phyloP scores from a whole-genome alignment of 306 rosid genomes.

The Luffa aegyptiaca region DNA sequence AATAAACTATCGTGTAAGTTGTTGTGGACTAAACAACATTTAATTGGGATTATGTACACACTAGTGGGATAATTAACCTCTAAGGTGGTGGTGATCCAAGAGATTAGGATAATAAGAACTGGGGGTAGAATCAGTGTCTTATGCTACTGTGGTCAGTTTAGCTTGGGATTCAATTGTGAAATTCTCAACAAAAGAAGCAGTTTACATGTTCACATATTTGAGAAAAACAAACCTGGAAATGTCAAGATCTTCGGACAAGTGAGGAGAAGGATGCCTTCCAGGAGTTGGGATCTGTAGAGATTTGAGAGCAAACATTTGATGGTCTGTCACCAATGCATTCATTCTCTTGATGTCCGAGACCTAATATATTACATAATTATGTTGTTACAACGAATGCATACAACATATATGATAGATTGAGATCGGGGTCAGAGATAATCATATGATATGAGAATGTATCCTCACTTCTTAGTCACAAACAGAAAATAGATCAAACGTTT shows the following conservation, averaged over 20 bases:
- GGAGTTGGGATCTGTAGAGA: conserved; percentile 75
- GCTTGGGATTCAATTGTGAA: neutral
- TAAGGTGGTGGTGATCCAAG: neutral
- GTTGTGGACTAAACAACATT: neutral
- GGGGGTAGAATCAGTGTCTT: neutral
- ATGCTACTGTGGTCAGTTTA: neutral
- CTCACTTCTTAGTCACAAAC: no score
- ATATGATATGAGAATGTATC: neutral
- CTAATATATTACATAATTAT: conserved; percentile 18
- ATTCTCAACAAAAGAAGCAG: neutral
- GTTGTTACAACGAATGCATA: neutral
- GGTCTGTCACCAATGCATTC: conserved; percentile 79
- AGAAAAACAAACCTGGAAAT: conserved; percentile 26
- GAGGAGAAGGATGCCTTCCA: conserved; percentile 78
- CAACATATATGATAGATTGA: neutral
- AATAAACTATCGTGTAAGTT: neutral
- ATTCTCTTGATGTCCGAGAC: conserved; percentile 66
- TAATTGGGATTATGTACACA: neutral
- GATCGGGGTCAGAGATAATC: neutral
- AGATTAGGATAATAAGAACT: neutral
- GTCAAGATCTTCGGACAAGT: conserved; percentile 35
- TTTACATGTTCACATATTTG: neutral
- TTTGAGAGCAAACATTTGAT: conserved; percentile 86
- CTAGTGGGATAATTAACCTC: no score
- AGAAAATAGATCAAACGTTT: no score